These are phyloP conservation scores for Yarrowia yakushimensis DNA, from an alignment of 805 yeast genomes.

Conservation along the genomic window DNA sequence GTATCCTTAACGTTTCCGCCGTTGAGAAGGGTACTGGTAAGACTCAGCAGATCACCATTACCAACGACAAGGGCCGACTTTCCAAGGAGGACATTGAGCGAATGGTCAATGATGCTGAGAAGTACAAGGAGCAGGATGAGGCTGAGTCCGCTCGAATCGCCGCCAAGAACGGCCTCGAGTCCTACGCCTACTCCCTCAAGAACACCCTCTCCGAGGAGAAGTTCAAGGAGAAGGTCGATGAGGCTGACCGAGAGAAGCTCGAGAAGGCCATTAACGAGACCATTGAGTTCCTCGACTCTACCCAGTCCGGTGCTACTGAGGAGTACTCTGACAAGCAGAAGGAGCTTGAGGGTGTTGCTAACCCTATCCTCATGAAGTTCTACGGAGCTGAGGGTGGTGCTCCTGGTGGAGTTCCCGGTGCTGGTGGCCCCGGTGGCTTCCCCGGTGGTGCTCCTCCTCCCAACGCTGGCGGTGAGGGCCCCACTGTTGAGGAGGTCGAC, in stretches of 20 bases:
- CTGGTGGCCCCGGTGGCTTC: constrained; percentile 61
- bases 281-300: constrained; percentile 86
- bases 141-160: constrained; percentile 88
- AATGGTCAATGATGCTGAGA: constrained; percentile 97
- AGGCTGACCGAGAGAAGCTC: constrained; percentile 62
- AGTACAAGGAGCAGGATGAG: constrained; percentile 95
- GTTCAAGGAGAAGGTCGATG: constrained; percentile 74
- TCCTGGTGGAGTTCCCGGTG: constrained; percentile 75
- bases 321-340: constrained; percentile 91
- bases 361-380: constrained; percentile 96
- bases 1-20: constrained; percentile 94
- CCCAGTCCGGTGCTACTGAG: constrained; percentile 88
- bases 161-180: constrained; percentile 93
- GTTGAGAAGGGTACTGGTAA: constrained; percentile 98
- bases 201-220: constrained; percentile 69
- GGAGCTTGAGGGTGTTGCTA: constrained; percentile 91
- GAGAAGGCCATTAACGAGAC: constrained; percentile 80
- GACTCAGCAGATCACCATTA: constrained; percentile 93
- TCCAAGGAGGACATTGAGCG: constrained; percentile 97
- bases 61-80: constrained; percentile 98
- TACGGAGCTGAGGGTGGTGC: constrained; percentile 83
- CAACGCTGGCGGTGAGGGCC: constrained; percentile 49
- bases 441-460: constrained; percentile 55
- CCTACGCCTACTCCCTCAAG: constrained; percentile 92
- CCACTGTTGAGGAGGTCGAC: constrained; percentile 53